Evolutionary conservation across 106 monocot genomes (phyloP), one percentile per base, ranked within the genome.

Genomic region (Allium sativum): DNA sequence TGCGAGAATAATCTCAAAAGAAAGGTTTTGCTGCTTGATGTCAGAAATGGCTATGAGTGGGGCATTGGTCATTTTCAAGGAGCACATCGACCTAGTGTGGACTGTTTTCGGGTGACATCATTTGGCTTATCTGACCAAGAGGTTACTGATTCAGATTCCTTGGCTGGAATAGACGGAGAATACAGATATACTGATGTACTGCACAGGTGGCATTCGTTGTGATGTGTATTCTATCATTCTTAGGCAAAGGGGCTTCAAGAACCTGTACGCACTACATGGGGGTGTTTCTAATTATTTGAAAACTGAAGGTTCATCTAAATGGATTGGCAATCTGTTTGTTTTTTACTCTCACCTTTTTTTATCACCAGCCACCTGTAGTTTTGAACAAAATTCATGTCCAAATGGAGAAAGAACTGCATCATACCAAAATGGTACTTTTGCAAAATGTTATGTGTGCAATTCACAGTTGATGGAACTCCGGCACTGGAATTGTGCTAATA

Each of bases 21-120:
- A 31, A 80, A 69, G 41, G 11, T 62, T 53, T 55, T 96, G 11
- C 48, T 96, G 31, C 84, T 96, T 62, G 96, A 96, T 80, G 91
- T 96, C 47, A 90, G 96, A 78, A 96, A 96, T 78, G 96, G 90
- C 40, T 96, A 96, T 82, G 95, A 96, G 62, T 96, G 95, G 95
- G 96, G 87, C 70, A 59, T 91, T 66, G 96, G 96, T 57, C 96
- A 96, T 72, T 96, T 96, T 72, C 74, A 82, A 78, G 91, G 90
- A 78, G 96, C 90, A 68, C 57, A 84, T 54, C 73, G 90, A 52
- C 96, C 95, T 61, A 74, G 78, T 67, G 96, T 96, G 62, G 84
- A 96, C 42, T 76, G 82, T 60, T 96, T 96, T 72, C 79, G 91
- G 65, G 80, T 70, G 67, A 96, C 96, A 52, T 78, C 84, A 16